Evolutionary conservation across 345 rosid species (phyloP).

Genomic region (Euphorbia pulcherrima): DNA sequence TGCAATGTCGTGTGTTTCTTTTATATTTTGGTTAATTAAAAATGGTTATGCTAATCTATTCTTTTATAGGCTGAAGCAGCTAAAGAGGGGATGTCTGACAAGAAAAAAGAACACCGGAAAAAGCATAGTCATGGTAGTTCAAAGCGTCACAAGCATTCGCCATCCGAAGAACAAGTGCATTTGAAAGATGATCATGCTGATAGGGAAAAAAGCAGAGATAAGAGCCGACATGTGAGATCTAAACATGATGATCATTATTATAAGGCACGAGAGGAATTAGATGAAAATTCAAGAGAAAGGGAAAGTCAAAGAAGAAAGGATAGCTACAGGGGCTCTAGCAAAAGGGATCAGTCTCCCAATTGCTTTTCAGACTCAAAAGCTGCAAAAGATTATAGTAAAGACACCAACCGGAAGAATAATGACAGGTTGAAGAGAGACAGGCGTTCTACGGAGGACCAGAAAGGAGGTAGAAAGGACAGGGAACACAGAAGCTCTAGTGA

Average conservation of each 20-base stretch:
- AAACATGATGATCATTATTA: constrained; percentile 24
- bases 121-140: constrained; percentile 32
- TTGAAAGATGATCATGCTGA: constrained; percentile 33
- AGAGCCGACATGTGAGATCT: constrained; percentile 21
- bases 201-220: constrained; percentile 31
- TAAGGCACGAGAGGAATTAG: constrained; percentile 27
- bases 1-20: background rate
- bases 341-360: constrained; percentile 32
- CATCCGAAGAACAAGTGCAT: constrained; percentile 28
- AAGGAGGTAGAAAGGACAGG: constrained; percentile 21
- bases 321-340: constrained; percentile 24
- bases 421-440: constrained; percentile 37
- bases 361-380: constrained; percentile 21
- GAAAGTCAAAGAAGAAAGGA: constrained; percentile 28
- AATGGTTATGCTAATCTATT: background rate
- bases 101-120: constrained; percentile 28
- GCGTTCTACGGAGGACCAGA: constrained; percentile 26
- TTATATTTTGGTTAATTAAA: background rate
- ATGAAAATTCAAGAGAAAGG: constrained; percentile 41
- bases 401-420: constrained; percentile 29
- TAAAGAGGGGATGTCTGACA: constrained; percentile 36
- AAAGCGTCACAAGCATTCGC: constrained; percentile 48
- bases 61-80: constrained; percentile 44
- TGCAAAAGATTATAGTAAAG: constrained; percentile 25
- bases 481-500: background rate